Base-by-base conservation (phyloP, 2,329 filamentous ascomycete genomes). In the Lizonia empirigonia region DNA sequence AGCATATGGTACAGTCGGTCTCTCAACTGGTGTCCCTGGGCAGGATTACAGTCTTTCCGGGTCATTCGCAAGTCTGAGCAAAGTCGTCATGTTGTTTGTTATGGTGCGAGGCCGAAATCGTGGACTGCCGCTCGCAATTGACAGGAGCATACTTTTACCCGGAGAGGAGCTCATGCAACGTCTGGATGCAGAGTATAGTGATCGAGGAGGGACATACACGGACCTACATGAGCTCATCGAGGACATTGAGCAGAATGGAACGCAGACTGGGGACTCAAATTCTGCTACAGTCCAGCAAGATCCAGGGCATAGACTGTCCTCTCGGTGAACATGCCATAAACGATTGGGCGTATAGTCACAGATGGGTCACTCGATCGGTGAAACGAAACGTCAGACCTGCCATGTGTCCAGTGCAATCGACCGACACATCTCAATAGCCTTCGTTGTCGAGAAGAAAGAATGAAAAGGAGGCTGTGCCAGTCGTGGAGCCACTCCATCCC, bases 1-100 rank as follows among this genome's bases (percentile, higher is more conserved):
- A 1, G 82, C 76, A 2, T 87, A 86, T 62, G 83, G 82, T 6
- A 83, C 80, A 42, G 83, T 87, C n/a, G 84, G 84, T 4, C 75
- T 87, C 13, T 82, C 79, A 20, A 77, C 82, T 1, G 84, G 84
- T 0, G 71, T 83, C 18, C 81, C 83, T 0, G 74, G 76, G 8
- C 71, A 78, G 49, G 77, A 79, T 38, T 83, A 80, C 62, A 83
- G 81, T 42, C 81, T 87, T 48, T 75, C 75, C 36, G 83, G 83
- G 2, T 78, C 77, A 0, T 82, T 81, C 76, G 78, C 80, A 45
- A 73, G 74, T 1, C 75, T 78, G 10, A 84, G 80, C 65, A 87
- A 86, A 70, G 63, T 87, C 30, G 77, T 85, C 16, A 67, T 86
- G 50, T 78, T 80, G 38, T 74, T 80, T 3, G 82, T 86, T 10